Evolutionary conservation across 1,284 basidiomycete genomes (phyloP).

Genomic region (Cryptococcus sp.): DNA sequence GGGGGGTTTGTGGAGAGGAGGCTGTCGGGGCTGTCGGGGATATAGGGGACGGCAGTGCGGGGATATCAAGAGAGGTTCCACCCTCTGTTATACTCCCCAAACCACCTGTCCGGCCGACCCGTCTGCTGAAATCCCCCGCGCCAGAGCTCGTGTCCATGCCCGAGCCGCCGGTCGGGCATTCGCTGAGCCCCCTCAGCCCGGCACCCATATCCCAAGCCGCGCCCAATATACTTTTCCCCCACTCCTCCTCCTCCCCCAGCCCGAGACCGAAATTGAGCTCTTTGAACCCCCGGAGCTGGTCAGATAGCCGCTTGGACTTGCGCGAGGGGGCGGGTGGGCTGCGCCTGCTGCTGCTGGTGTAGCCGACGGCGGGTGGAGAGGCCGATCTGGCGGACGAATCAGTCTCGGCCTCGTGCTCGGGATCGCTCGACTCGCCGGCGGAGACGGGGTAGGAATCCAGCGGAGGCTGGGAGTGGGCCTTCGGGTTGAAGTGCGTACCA

Average conservation of each 20-base stretch:
- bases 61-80: too few relatives aligned
- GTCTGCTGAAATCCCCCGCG: too few relatives aligned
- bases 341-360: too few relatives aligned
- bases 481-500: neutral
- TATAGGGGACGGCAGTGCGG: too few relatives aligned
- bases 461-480: neutral
- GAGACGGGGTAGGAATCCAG: conserved; percentile 10
- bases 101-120: too few relatives aligned
- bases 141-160: too few relatives aligned
- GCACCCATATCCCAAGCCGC: neutral
- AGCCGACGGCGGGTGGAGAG: neutral
- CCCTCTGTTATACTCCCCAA: too few relatives aligned
- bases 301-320: conserved; percentile 28
- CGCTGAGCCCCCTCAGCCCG: too few relatives aligned
- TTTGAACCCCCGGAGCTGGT: conserved; percentile 36
- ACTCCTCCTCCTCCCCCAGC: conserved; percentile 27
- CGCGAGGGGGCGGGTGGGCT: neutral
- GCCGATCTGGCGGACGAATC: neutral
- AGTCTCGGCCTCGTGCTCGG: neutral
- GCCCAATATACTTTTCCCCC: conserved; percentile 34
- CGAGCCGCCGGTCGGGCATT: too few relatives aligned
- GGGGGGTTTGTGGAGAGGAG: too few relatives aligned
- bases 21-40: too few relatives aligned
- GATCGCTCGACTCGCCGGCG: conserved; percentile 4
- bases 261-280: conserved; percentile 17